Base-by-base conservation (phyloP, 73 alveolate species). In the Diophrys appendiculata region DNA sequence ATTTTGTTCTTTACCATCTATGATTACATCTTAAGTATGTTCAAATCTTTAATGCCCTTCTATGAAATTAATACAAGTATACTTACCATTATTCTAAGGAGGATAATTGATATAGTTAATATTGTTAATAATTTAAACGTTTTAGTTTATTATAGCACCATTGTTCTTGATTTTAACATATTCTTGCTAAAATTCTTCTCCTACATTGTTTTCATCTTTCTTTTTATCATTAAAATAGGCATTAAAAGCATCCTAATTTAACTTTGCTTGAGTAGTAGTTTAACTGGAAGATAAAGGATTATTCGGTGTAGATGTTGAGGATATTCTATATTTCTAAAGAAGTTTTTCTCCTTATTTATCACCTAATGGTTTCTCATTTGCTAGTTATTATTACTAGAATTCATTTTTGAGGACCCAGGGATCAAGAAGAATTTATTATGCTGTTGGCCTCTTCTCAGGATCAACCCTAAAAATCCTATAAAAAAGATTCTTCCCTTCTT, bases 401-500 rank as follows among this genome's bases (percentile, higher is more conserved):
- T 5, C 60, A 43, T 43, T 18, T 18, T 11, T 43, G n/a, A 11
- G 18, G 18, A 43, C 18, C 60, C 60, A 43, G 18, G 60, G 60
- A 43, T 43, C 60, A 43, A 5, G 5, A 5, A 43, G 18, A 11
- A 60, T 29, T 25, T 60, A 14, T 60, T 60, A 23, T 11, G 71
- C 71, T 3, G 33, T 60, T 23, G 30, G 26, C 33, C 90, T 75
- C 74, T 73, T 82, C 0, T 29, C 18, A 0, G 89, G 80, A 72
- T 86, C 93, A 0, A 65, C 74, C 33, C 52, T 68, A 8, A 86
- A 73, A 82, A 86, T 71, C 33, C 78, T 86, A 8, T 26, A 26
- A 0, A 87, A 32, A 2, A 87, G 32, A 72, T 75, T 3, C 67
- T 87, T 80, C 2, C 87, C 90, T 43, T 87, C 94, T 18, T 33